Evolutionary conservation across 1,139 yeast genomes (phyloP).

Genomic region (Meyerozyma smithsonii): DNA sequence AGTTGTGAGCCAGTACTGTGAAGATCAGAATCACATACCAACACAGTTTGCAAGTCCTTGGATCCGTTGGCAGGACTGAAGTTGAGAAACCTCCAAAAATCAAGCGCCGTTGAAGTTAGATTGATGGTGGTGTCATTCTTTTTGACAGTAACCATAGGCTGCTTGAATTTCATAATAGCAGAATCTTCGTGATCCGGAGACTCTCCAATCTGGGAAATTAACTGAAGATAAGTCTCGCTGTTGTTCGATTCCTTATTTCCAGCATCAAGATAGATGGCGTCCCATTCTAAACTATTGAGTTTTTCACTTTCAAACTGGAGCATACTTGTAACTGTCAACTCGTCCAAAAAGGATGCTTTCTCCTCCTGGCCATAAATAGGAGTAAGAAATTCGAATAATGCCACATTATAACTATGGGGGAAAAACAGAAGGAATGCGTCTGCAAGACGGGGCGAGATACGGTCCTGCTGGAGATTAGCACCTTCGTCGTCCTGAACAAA

Average conservation of each 20-base stretch:
- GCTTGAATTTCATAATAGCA: conserved; percentile 20
- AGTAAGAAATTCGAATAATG: conserved; percentile 28
- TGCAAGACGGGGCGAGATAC: not conserved
- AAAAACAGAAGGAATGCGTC: conserved; percentile 14
- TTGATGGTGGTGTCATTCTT: conserved; percentile 30
- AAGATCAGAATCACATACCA: conserved; percentile 32
- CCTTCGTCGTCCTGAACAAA: not conserved
- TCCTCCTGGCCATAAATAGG: conserved; percentile 20
- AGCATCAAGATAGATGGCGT: conserved; percentile 20
- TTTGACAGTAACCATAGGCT: conserved; percentile 23
- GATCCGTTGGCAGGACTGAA: conserved; percentile 47
- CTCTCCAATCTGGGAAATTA: conserved; percentile 14
- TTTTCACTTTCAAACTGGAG: conserved; percentile 23
- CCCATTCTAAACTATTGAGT: conserved; percentile 33
- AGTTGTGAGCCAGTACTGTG: conserved; percentile 28
- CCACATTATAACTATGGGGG: conserved; percentile 31
- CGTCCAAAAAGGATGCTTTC: conserved; percentile 36
- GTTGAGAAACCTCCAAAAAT: conserved; percentile 54
- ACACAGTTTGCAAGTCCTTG: conserved; percentile 51
- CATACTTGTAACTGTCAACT: conserved; percentile 27
- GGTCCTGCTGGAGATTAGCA: not conserved
- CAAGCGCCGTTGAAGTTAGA: conserved; percentile 32
- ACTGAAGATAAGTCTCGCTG: conserved; percentile 17
- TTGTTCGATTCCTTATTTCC: conserved; percentile 14
- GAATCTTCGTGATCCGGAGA: conserved; percentile 15